phyloP scores from a whole-genome alignment of 176 grass and related monocot genomes.

The Microstegium vimineum region DNA sequence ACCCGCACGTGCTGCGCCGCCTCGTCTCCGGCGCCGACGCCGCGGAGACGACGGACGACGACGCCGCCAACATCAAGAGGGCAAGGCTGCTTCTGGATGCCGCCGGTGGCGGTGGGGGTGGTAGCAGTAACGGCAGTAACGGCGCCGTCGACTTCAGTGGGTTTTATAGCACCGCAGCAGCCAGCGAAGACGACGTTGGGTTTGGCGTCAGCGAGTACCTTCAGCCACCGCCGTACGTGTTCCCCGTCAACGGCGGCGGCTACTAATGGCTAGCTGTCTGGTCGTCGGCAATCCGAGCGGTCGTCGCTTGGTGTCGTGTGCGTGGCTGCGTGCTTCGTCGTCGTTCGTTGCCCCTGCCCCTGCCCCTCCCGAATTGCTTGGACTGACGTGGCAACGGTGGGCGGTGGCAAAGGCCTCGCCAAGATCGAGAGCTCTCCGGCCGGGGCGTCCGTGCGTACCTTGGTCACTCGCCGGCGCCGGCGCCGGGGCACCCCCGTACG shows the following conservation, averaged over 20 bases:
- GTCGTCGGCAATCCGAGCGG: not conserved
- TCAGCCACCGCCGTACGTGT: constrained; percentile 27
- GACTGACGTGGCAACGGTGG: no score
- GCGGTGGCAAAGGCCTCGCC: no score
- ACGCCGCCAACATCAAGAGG: constrained; percentile 15
- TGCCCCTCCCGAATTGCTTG: no score
- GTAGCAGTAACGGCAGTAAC: not conserved
- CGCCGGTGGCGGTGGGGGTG: not conserved
- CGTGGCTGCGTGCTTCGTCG: not conserved
- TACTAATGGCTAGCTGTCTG: no score
- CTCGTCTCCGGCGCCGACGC: constrained; percentile 17
- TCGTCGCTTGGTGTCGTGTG: not conserved
- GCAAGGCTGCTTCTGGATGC: constrained; percentile 29
- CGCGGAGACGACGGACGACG: no score
- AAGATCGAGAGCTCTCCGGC: no score
- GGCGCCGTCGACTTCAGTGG: not conserved
- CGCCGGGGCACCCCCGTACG: no score
- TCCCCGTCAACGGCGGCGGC: constrained; percentile 22
- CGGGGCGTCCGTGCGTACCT: no score
- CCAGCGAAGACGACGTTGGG: not conserved
- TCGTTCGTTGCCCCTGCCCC: no score
- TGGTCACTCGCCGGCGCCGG: no score
- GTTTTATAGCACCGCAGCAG: constrained; percentile 15
- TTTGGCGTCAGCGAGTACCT: not conserved
- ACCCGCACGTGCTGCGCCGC: constrained; percentile 48